Evolutionary conservation across 805 yeast genomes (phyloP), one percentile per base, ranked within the genome.

Genomic region (Zygoascus tannicola): DNA sequence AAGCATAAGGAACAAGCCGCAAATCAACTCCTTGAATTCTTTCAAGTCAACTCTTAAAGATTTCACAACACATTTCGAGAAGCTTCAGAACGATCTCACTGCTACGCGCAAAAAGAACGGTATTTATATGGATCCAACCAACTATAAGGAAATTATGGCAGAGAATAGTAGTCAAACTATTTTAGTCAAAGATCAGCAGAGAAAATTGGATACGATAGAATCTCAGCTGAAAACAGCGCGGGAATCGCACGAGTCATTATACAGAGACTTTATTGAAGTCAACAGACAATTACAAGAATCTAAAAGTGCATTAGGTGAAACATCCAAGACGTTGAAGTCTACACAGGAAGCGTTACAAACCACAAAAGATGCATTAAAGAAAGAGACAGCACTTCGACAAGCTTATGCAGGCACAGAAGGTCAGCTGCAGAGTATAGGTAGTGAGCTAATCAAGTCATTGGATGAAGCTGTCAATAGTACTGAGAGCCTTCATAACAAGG

Each of bases 1-100:
- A 51, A 80, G 77, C 50, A 85, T 87, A 48, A 76, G 75, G 54
- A 81, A 81, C 57, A 77, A 73, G 56, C 85, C 85, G 2, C 85
- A 85, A 67, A 60, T 76, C 38, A 55, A 49, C 40, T 19, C 43
- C n/a, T 32, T 46, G 7, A 16, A 44, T 16, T 54, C 85, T 51
- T 74, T 83, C 64, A 70, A 76, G 61, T 53, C 74, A 57, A 51
- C 75, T 54, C 59, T 80, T 55, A 59, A 70, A 55, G 75, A 81
- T 56, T 68, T 71, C 62, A 65, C 74, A 56, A 55, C 69, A 51
- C 74, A 81, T 64, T 69, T 75, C 61, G 71, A 75, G 63, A 57
- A 74, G 49, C 59, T 81, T 30, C 71, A 77, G 50, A 68, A 69
- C 32, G 92, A 83, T 53, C 65, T 84, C 39, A 59, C 64, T 26